Conservation (phyloP, 148 eudicot species). For the Drosera capensis region DNA sequence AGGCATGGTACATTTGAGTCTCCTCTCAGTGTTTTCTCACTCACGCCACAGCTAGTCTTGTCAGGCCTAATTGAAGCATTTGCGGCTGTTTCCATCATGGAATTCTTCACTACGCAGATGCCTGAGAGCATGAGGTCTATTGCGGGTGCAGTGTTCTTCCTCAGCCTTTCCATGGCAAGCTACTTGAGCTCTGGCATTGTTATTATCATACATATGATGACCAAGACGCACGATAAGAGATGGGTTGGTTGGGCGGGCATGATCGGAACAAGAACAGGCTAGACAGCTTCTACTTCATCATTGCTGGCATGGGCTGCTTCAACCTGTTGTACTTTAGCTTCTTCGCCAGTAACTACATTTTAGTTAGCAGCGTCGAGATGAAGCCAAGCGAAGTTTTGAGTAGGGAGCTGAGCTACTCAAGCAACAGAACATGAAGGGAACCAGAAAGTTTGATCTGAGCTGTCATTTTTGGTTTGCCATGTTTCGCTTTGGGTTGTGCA, state of each 20-base stretch:
- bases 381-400: neutral
- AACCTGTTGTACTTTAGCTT: slow-evolving; percentile 40
- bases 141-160: slow-evolving; percentile 44
- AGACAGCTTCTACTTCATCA: slow-evolving; percentile 37
- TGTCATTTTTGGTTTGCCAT: too few species aligned
- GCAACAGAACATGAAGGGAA: neutral
- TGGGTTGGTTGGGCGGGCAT: slow-evolving; percentile 63
- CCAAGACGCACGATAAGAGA: slow-evolving; percentile 9
- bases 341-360: slow-evolving; percentile 28
- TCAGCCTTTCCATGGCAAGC: slow-evolving; percentile 42
- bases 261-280: slow-evolving; percentile 48
- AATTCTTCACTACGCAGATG: slow-evolving; percentile 43
- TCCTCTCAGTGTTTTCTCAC: slow-evolving; percentile 16
- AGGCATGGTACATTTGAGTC: slow-evolving; percentile 22
- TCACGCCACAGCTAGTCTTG: slow-evolving; percentile 40
- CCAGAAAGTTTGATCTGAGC: neutral
- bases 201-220: slow-evolving; percentile 25
- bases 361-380: slow-evolving; percentile 3
- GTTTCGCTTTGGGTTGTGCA: too few species aligned
- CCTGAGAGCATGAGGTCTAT: slow-evolving; percentile 60
- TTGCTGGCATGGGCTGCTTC: slow-evolving; percentile 26
- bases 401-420: slow-evolving; percentile 4
- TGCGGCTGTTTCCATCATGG: slow-evolving; percentile 50
- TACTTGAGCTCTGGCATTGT: slow-evolving; percentile 36
- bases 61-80: slow-evolving; percentile 54